phyloP scores from a whole-genome alignment of 148 eudicot genomes.

The Cornus suecica region DNA sequence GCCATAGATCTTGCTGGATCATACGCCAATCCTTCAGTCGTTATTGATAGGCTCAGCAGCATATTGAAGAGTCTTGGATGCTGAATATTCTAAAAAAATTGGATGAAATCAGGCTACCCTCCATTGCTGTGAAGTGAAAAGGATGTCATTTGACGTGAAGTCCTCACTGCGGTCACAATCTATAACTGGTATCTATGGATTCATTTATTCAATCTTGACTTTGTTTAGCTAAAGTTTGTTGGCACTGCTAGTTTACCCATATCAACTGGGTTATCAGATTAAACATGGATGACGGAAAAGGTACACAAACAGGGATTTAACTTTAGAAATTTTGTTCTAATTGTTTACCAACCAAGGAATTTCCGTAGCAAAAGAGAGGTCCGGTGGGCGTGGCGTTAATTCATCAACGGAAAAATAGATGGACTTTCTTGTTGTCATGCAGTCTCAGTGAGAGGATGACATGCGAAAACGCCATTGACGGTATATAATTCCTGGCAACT shows the following conservation, averaged over 20 bases:
- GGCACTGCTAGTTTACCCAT: neutral
- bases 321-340: neutral
- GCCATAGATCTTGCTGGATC: constrained; percentile 64
- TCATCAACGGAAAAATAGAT: no score
- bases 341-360: no score
- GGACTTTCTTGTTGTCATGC: no score
- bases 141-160: neutral
- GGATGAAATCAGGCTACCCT: neutral
- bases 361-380: no score
- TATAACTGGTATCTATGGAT: neutral
- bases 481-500: neutral
- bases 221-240: neutral
- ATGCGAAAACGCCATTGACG: no score
- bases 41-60: constrained; percentile 44
- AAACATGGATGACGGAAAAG: neutral
- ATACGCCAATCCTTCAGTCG: constrained; percentile 59
- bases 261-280: neutral
- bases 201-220: neutral
- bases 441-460: neutral
- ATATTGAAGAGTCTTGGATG: constrained; percentile 69
- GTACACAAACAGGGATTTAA: neutral
- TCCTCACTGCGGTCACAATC: neutral
- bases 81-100: constrained; percentile 22
- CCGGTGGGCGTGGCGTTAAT: no score
- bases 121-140: constrained; percentile 4